Evolutionary conservation across 371 early-diverging fungal genomes (phyloP).

Genomic region (Mortierella sp.): DNA sequence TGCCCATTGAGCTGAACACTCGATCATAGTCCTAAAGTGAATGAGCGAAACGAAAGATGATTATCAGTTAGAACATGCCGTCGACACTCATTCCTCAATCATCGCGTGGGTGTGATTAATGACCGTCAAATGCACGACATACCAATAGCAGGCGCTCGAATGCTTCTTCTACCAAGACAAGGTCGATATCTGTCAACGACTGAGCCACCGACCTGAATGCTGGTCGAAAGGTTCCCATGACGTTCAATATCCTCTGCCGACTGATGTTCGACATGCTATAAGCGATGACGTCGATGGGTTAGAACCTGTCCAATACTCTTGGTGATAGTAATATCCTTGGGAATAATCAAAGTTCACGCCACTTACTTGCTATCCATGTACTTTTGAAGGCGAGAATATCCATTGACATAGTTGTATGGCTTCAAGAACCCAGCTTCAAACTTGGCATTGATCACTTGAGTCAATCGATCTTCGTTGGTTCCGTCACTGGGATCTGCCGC

Average conservation of each 20-base stretch:
- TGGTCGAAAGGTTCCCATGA: constrained; percentile 89
- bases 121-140: too few species aligned
- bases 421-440: constrained; percentile 92
- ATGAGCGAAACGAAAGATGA: neutral
- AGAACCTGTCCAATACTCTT: too few species aligned
- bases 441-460: constrained; percentile 90
- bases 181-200: constrained; percentile 90
- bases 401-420: constrained; percentile 93
- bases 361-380: constrained; percentile 90
- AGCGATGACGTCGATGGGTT: too few species aligned
- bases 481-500: constrained; percentile 91
- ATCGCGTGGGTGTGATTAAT: too few species aligned
- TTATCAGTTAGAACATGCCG: neutral
- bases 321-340: too few species aligned
- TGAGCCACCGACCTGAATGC: constrained; percentile 86
- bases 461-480: constrained; percentile 82
- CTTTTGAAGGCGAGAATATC: constrained; percentile 84
- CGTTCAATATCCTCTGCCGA: constrained; percentile 82
- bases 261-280: constrained; percentile 76
- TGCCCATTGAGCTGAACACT: constrained; percentile 92
- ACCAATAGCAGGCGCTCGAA: constrained; percentile 90
- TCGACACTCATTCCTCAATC: too few species aligned
- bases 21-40: constrained; percentile 85
- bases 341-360: neutral
- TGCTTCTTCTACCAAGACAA: constrained; percentile 91